Conservation (phyloP, 2,329 filamentous ascomycete species). For the Phaeosphaeriaceae sp. region DNA sequence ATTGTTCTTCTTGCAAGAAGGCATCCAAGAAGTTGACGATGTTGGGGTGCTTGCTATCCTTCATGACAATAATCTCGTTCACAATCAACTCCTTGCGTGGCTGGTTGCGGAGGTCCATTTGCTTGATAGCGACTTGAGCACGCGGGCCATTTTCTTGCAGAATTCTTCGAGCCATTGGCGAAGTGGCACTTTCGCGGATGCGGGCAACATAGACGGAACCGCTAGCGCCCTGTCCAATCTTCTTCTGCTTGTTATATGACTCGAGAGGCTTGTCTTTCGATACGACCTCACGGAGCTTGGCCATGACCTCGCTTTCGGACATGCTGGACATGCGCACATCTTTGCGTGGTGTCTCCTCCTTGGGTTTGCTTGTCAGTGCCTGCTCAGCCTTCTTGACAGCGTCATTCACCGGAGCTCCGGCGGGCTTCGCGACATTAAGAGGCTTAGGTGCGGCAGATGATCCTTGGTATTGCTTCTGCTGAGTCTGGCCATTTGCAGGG, state of each 20-base stretch:
- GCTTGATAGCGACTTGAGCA: conserved; percentile 96
- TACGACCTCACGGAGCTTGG: conserved; percentile 89
- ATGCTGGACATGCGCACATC: conserved; percentile 99
- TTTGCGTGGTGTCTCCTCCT: conserved; percentile 82
- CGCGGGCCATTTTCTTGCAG: conserved; percentile 79
- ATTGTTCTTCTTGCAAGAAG: conserved; percentile 91
- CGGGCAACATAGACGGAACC: conserved; percentile 98
- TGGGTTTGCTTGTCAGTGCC: conserved; percentile 71
- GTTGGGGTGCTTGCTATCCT: conserved; percentile 96
- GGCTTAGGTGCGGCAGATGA: conserved; percentile 62
- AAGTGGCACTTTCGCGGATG: conserved; percentile 86
- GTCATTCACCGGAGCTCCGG: conserved; percentile 63
- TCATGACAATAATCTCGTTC: conserved; percentile 99
- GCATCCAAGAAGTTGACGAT: conserved; percentile 99
- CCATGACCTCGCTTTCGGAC: conserved; percentile 97
- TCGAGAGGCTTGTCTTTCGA: conserved; percentile 94
- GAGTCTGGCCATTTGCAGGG: conserved; percentile 52
- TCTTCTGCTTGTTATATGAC: conserved; percentile 99
- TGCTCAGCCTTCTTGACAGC: conserved; percentile 88
- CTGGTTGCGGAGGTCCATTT: conserved; percentile 98
- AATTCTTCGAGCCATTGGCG: conserved; percentile 77
- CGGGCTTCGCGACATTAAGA: conserved; percentile 58
- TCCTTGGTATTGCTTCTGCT: conserved; percentile 47
- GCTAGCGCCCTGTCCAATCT: conserved; percentile 97
- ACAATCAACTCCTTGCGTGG: conserved; percentile 98